Conservation (phyloP, 2,329 filamentous ascomycete genomes). For the Plectosphaerella plurivora region DNA sequence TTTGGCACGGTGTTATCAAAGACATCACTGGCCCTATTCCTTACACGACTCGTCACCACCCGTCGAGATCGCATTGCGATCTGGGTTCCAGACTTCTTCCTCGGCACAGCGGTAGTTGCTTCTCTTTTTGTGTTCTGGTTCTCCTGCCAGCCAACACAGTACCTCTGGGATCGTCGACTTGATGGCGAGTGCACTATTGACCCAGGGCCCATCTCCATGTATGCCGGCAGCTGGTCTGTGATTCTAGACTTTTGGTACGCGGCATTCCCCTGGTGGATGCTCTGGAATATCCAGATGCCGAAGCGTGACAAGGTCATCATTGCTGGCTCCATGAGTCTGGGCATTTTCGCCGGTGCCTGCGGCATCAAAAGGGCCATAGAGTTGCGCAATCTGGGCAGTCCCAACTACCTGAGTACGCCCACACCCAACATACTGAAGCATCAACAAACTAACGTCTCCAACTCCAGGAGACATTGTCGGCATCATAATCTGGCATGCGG, state of each 20-base stretch:
- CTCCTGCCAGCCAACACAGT: slow-evolving; percentile 6
- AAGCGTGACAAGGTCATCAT: slow-evolving; percentile 39
- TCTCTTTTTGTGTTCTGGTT: slow-evolving; percentile 10
- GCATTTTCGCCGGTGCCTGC: slow-evolving; percentile 21
- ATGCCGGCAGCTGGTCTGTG: slow-evolving; percentile 12
- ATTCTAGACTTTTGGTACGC: slow-evolving; percentile 33
- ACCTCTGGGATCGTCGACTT: slow-evolving; percentile 9
- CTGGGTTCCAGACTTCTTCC: slow-evolving; percentile 4
- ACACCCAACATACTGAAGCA: background rate
- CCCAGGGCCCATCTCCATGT: slow-evolving; percentile 8
- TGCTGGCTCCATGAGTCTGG: slow-evolving; percentile 34
- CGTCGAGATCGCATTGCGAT: slow-evolving; percentile 5
- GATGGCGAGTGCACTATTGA: slow-evolving; percentile 6
- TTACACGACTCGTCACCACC: slow-evolving; percentile 7
- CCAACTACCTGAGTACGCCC: slow-evolving; percentile 13
- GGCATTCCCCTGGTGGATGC: slow-evolving; percentile 36
- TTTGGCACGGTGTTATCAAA: slow-evolving; percentile 9
- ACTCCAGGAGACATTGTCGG: slow-evolving; percentile 3
- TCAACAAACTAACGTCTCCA: background rate
- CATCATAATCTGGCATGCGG: slow-evolving; percentile 31
- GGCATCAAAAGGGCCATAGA: slow-evolving; percentile 22
- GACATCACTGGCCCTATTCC: slow-evolving; percentile 8
- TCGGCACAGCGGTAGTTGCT: slow-evolving; percentile 1
- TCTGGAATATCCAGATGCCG: slow-evolving; percentile 39
- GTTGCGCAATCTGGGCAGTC: slow-evolving; percentile 20